phyloP scores from a whole-genome alignment of 495 filamentous ascomycete genomes.

The Daldinia loculata region DNA sequence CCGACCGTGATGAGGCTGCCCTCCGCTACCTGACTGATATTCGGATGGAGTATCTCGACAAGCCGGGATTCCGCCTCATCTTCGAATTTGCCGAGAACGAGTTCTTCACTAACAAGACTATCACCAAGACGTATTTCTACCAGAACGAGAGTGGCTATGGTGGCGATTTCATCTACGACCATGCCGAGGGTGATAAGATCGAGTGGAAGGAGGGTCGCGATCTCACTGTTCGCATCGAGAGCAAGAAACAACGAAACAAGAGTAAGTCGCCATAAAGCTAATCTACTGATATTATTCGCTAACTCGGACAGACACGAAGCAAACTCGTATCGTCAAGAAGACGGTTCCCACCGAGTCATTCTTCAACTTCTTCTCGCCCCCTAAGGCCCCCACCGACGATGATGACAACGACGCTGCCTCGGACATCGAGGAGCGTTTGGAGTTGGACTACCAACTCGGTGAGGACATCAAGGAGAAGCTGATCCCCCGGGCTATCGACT shows the following conservation, averaged over 20 bases:
- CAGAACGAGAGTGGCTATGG: slow-evolving; percentile 98
- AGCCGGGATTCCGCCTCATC: slow-evolving; percentile 95
- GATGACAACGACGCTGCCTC: slow-evolving; percentile 78
- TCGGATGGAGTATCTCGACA: slow-evolving; percentile 98
- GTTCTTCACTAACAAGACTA: slow-evolving; percentile 94
- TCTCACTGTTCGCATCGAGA: slow-evolving; percentile 91
- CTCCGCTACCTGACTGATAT: slow-evolving; percentile 93
- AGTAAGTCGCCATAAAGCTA: slow-evolving; percentile 68
- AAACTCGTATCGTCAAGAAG: slow-evolving; percentile 98
- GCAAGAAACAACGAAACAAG: slow-evolving; percentile 99
- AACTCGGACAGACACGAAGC: slow-evolving; percentile 82
- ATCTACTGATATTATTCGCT: slow-evolving; percentile 42
- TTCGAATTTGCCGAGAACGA: slow-evolving; percentile 96
- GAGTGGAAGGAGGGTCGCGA: slow-evolving; percentile 95
- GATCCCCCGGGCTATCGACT: slow-evolving; percentile 97
- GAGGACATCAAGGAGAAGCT: slow-evolving; percentile 99
- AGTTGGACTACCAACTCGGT: slow-evolving; percentile 98
- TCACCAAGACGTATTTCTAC: slow-evolving; percentile 99
- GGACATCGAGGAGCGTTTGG: slow-evolving; percentile 96
- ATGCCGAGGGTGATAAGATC: slow-evolving; percentile 97
- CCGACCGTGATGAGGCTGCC: slow-evolving; percentile 91
- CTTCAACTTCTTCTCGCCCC: slow-evolving; percentile 99
- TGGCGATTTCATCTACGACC: slow-evolving; percentile 99
- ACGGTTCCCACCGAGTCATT: slow-evolving; percentile 98
- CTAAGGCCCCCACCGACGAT: slow-evolving; percentile 80